phyloP scores from a whole-genome alignment of 176 grass and related monocot species.

The Bonia amplexicaulis region DNA sequence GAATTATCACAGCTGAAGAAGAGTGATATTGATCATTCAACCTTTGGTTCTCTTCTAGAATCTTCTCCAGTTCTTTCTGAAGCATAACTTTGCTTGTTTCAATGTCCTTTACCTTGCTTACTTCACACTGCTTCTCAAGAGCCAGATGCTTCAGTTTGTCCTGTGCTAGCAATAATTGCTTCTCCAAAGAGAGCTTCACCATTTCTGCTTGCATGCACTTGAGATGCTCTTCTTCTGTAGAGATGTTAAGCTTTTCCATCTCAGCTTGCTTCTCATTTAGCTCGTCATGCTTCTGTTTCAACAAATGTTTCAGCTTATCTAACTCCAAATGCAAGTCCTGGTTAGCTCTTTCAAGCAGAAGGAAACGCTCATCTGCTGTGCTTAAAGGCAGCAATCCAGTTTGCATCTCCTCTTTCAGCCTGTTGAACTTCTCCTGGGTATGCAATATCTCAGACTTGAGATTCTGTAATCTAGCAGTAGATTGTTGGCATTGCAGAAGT shows the following conservation, averaged over 20 bases:
- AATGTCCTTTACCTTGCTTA: slow-evolving; percentile 24
- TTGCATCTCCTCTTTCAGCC: slow-evolving; percentile 78
- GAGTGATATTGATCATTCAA: slow-evolving; percentile 55
- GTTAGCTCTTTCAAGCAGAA: slow-evolving; percentile 60
- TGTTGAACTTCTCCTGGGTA: slow-evolving; percentile 76
- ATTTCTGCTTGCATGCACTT: slow-evolving; percentile 76
- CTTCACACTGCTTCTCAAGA: slow-evolving; percentile 61
- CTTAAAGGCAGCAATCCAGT: slow-evolving; percentile 21
- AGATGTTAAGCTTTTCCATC: slow-evolving; percentile 59
- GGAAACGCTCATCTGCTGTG: slow-evolving; percentile 25
- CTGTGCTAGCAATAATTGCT: slow-evolving; percentile 45
- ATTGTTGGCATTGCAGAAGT: slow-evolving; percentile 57
- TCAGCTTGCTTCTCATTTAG: slow-evolving; percentile 60
- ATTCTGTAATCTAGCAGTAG: slow-evolving; percentile 47
- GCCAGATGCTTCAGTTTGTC: slow-evolving; percentile 59
- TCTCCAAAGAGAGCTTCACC: slow-evolving; percentile 57
- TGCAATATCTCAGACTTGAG: slow-evolving; percentile 61
- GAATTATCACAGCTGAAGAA: slow-evolving; percentile 63
- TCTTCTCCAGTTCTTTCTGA: slow-evolving; percentile 46
- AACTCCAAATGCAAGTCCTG: slow-evolving; percentile 50
- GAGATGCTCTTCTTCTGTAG: slow-evolving; percentile 67
- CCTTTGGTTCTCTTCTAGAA: slow-evolving; percentile 46
- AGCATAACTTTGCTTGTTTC: slow-evolving; percentile 37
- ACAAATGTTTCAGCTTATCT: slow-evolving; percentile 45
- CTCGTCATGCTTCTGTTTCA: slow-evolving; percentile 59